Conservation (phyloP, 1,139 yeast genomes). For the Candida buenavistaensis region DNA sequence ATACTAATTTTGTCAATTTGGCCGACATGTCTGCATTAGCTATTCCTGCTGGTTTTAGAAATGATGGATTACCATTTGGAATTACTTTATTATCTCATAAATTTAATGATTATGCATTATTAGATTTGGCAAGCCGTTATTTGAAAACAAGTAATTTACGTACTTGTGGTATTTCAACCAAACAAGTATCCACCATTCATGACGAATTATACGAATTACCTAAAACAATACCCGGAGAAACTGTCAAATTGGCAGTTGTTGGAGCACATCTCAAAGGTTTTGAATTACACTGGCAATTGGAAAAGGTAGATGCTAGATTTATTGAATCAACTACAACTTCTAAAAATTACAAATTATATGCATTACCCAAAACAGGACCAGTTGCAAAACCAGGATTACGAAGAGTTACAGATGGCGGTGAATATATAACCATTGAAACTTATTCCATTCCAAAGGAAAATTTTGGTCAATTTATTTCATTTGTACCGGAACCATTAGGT, state of each 20-base stretch:
- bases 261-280: conserved; percentile 92
- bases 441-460: conserved; percentile 76
- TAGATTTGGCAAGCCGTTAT: conserved; percentile 77
- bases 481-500: conserved; percentile 94
- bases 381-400: conserved; percentile 86
- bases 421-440: conserved; percentile 69
- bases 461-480: conserved; percentile 78
- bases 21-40: conserved; percentile 93
- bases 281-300: conserved; percentile 92
- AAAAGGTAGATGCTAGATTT: conserved; percentile 79
- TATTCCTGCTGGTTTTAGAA: conserved; percentile 81
- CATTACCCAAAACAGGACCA: conserved; percentile 80
- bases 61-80: conserved; percentile 89
- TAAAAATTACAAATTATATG: conserved; percentile 72
- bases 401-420: conserved; percentile 60
- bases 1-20: conserved; percentile 93
- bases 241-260: conserved; percentile 77
- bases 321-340: conserved; percentile 68
- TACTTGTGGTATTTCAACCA: conserved; percentile 2
- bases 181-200: conserved; percentile 27
- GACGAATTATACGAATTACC: conserved; percentile 45
- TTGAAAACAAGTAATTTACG: conserved; percentile 44
- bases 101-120: conserved; percentile 84
- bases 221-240: conserved; percentile 21
- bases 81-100: conserved; percentile 79